Evolutionary conservation across 2,329 filamentous ascomycete genomes (phyloP).

Genomic region (Ophiostoma himal-ulmi): DNA sequence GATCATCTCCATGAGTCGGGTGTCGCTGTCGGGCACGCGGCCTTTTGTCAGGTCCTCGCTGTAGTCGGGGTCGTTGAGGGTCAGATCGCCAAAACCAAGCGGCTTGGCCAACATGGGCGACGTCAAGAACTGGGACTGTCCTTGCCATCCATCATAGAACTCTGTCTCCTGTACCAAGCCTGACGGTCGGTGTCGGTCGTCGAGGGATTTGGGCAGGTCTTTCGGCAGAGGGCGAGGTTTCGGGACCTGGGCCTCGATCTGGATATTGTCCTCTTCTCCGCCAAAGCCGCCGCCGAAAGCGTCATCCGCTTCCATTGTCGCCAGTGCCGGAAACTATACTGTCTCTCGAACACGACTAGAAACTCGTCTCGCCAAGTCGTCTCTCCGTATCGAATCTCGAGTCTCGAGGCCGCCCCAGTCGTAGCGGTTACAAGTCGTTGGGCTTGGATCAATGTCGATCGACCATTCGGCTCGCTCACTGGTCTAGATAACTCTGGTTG

Average conservation of each 20-base stretch:
- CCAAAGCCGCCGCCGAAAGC: constrained; percentile 23
- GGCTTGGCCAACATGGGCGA: constrained; percentile 79
- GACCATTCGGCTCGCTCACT: background rate
- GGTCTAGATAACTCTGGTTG: background rate
- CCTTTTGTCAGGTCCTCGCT: constrained; percentile 57
- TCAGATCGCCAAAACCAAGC: constrained; percentile 72
- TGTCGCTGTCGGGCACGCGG: constrained; percentile 66
- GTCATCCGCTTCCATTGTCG: constrained; percentile 19
- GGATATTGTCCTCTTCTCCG: constrained; percentile 18
- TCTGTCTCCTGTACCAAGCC: constrained; percentile 77
- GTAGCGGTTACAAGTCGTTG: background rate
- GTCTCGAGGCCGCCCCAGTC: background rate
- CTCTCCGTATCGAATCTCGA: background rate
- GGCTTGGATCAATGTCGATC: background rate
- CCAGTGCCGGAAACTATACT: background rate
- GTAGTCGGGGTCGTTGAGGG: constrained; percentile 70
- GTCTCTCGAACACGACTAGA: background rate
- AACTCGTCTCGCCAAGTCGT: background rate
- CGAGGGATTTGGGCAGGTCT: constrained; percentile 84
- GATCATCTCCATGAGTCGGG: constrained; percentile 89
- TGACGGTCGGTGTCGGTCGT: constrained; percentile 69
- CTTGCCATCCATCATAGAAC: constrained; percentile 99
- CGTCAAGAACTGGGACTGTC: constrained; percentile 92
- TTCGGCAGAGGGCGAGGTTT: constrained; percentile 58
- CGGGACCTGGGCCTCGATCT: constrained; percentile 39